Conservation (phyloP, 1,284 basidiomycete genomes). For the Ganoderma leucocontextum region DNA sequence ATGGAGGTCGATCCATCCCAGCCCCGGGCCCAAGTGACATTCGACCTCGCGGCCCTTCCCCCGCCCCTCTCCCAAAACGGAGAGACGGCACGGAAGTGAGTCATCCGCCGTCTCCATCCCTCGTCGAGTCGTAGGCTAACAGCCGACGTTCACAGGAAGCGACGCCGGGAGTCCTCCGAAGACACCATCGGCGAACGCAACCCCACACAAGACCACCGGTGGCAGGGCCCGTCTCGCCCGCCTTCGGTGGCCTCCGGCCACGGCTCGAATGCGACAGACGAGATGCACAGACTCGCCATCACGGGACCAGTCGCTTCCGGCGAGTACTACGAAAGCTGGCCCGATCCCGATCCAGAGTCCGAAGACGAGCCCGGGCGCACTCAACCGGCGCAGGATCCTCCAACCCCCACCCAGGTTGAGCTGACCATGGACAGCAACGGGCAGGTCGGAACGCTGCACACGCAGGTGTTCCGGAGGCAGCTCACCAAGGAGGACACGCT, state of each 20-base stretch:
- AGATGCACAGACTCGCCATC: not conserved
- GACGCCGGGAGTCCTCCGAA: not conserved
- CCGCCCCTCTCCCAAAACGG: not conserved
- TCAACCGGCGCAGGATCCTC: not conserved
- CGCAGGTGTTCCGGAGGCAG: not conserved
- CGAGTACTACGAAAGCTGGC: not conserved
- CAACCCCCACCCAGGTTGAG: not conserved
- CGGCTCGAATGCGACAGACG: not conserved
- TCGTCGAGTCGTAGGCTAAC: not conserved
- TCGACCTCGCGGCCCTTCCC: not conserved
- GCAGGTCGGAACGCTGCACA: no score
- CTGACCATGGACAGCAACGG: no score
- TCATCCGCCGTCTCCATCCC: no score
- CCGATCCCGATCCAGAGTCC: not conserved
- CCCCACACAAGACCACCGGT: not conserved
- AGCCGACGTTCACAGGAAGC: not conserved
- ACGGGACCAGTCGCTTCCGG: not conserved
- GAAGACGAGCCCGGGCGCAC: not conserved
- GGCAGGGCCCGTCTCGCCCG: not conserved
- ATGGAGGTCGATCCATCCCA: conserved; percentile 1
- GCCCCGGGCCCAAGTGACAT: not conserved
- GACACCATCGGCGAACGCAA: not conserved
- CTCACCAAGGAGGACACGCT: conserved; percentile 14
- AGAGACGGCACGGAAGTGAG: not conserved
- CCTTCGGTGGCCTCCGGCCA: not conserved